Percentiles rank a stretch among this genome's conserved stretches.
Conservation (phyloP, 179 eudicot species). For the Beta macrorhiza region DNA sequence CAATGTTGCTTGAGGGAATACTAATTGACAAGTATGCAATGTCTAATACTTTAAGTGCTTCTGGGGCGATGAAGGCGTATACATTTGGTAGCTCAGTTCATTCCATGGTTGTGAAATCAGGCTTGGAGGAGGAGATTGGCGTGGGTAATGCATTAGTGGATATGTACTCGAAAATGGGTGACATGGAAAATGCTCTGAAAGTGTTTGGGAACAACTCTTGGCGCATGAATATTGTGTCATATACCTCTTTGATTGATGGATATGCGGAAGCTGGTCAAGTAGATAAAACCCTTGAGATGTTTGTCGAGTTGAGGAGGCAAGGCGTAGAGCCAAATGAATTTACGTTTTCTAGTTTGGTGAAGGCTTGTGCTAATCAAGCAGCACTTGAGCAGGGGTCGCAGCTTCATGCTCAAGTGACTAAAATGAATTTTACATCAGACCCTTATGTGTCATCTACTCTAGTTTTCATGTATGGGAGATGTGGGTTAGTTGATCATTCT, state of each 20-base stretch:
- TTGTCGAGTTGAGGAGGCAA: slow-evolving; percentile 35
- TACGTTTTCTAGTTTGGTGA: slow-evolving; percentile 47
- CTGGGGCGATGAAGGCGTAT: slow-evolving; percentile 36
- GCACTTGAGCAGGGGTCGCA: slow-evolving; percentile 42
- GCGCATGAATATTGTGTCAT: slow-evolving; percentile 46
- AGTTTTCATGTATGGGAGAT: slow-evolving; percentile 51
- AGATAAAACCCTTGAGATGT: slow-evolving; percentile 37
- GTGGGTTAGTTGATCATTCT: slow-evolving; percentile 47
- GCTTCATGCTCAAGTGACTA: slow-evolving; percentile 38
- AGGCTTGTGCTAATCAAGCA: slow-evolving; percentile 44
- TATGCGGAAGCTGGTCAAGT: slow-evolving; percentile 42
- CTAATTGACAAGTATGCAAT: slow-evolving; percentile 38
- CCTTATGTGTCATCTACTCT: slow-evolving; percentile 41
- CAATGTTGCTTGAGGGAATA: slow-evolving; percentile 43
- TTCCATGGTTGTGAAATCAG: slow-evolving; percentile 33
- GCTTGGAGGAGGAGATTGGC: slow-evolving; percentile 35
- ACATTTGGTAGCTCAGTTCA: slow-evolving; percentile 47
- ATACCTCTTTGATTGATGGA: slow-evolving; percentile 53
- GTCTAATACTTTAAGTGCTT: slow-evolving; percentile 40
- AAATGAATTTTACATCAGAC: slow-evolving; percentile 29
- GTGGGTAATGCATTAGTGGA: slow-evolving; percentile 51
- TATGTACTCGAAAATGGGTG: slow-evolving; percentile 50
- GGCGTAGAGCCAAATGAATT: slow-evolving; percentile 47
- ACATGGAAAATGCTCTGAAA: slow-evolving; percentile 43
- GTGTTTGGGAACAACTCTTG: slow-evolving; percentile 33